Percentiles rank a stretch among this genome's conserved stretches.
Conservation (phyloP, 73 alveolate genomes). For the Symbiodinium pilosum region DNA sequence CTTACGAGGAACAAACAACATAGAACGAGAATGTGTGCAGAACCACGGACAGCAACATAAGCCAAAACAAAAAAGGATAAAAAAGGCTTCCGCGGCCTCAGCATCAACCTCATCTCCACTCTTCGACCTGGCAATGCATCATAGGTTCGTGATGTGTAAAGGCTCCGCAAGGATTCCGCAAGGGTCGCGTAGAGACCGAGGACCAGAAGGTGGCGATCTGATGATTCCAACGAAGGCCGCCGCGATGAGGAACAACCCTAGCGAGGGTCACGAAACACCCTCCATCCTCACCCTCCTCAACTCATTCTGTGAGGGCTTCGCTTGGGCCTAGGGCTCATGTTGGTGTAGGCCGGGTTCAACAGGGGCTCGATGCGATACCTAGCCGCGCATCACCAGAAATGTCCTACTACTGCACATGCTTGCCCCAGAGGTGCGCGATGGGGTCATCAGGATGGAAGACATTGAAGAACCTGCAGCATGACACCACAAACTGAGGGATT, state of each 20-base stretch:
- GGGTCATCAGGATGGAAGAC: conserved; percentile 88
- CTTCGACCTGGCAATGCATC: neutral
- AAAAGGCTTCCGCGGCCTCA: neutral
- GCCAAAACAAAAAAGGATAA: too few relatives aligned
- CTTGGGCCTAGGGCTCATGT: conserved; percentile 34
- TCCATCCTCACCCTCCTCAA: too few relatives aligned
- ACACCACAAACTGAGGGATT: too few relatives aligned
- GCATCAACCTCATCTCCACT: conserved; percentile 5
- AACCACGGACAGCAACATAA: too few relatives aligned
- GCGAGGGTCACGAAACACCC: too few relatives aligned
- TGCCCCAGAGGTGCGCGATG: conserved; percentile 32
- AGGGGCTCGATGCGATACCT: conserved; percentile 93
- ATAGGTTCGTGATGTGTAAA: neutral
- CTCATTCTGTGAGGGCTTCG: too few relatives aligned
- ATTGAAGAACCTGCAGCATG: conserved; percentile 41
- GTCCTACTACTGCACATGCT: too few relatives aligned
- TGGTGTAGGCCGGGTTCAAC: conserved; percentile 76
- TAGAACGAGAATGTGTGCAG: too few relatives aligned
- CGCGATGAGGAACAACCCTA: conserved; percentile 92
- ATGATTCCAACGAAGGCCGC: conserved; percentile 77
- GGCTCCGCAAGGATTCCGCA: neutral
- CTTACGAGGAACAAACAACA: too few relatives aligned
- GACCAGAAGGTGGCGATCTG: conserved; percentile 38
- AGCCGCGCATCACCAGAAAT: too few relatives aligned
- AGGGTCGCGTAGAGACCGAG: neutral